phyloP scores from a whole-genome alignment of 2,329 filamentous ascomycete genomes.

The Aspergillus transmontanensis region DNA sequence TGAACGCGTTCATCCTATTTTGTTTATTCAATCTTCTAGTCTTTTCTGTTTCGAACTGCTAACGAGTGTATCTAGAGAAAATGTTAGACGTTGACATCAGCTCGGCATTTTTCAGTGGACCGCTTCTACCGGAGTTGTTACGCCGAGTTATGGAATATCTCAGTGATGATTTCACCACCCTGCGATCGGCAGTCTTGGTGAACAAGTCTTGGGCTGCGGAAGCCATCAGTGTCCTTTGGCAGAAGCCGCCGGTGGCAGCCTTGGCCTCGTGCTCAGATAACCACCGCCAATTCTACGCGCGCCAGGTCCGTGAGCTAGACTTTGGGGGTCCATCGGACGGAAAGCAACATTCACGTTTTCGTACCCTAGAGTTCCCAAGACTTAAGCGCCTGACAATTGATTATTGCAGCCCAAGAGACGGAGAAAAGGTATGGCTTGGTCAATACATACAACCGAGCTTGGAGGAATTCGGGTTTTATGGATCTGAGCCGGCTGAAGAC shows the following conservation, averaged over 20 bases:
- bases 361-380: background rate
- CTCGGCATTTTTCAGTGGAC: background rate
- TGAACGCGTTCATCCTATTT: background rate
- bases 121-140: background rate
- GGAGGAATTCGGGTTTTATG: background rate
- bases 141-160: background rate
- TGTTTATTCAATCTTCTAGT: background rate
- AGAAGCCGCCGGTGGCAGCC: background rate
- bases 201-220: background rate
- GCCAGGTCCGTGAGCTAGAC: background rate
- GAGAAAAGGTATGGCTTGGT: background rate
- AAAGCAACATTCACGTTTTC: background rate
- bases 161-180: background rate
- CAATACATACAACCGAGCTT: background rate
- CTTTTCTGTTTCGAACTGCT: background rate
- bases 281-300: background rate
- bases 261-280: background rate
- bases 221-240: background rate
- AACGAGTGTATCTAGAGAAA: background rate
- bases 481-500: background rate
- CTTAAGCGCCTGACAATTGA: background rate
- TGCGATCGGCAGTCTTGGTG: background rate
- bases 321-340: background rate
- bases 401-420: background rate
- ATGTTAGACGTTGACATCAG: background rate